Conservation (phyloP, 192 early-diverging fungal species). For the Cladochytrium replicatum region DNA sequence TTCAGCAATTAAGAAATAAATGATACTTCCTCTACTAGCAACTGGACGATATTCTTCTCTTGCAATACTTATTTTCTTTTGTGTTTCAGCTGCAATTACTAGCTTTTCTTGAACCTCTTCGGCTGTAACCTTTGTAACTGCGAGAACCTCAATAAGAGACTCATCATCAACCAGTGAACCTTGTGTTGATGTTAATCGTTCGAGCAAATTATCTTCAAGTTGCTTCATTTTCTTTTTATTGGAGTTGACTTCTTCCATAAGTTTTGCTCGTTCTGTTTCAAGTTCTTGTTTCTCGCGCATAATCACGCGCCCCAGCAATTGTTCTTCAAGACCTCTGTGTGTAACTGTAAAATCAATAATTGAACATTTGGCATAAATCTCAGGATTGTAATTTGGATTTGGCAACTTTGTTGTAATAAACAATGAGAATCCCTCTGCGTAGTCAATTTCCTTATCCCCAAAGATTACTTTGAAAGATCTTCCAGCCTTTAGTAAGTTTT, state of each 20-base stretch:
- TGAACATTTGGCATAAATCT: slow-evolving; percentile 54
- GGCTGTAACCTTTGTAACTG: slow-evolving; percentile 50
- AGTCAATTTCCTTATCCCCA: slow-evolving; percentile 58
- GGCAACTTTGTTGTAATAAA: slow-evolving; percentile 57
- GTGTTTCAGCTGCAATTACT: slow-evolving; percentile 51
- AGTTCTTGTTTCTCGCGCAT: slow-evolving; percentile 59
- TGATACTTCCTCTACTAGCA: slow-evolving; percentile 47
- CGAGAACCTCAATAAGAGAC: slow-evolving; percentile 57
- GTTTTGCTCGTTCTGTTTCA: slow-evolving; percentile 52
- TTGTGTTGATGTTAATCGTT: slow-evolving; percentile 54
- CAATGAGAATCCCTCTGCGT: slow-evolving; percentile 43
- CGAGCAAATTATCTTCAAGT: slow-evolving; percentile 55
- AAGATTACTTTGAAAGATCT: slow-evolving; percentile 49
- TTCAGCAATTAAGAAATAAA: slow-evolving; percentile 60
- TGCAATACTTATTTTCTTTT: slow-evolving; percentile 55
- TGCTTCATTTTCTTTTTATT: slow-evolving; percentile 63
- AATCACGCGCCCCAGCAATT: slow-evolving; percentile 54
- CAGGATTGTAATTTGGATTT: slow-evolving; percentile 56
- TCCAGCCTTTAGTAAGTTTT: slow-evolving; percentile 52
- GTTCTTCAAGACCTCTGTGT: slow-evolving; percentile 51
- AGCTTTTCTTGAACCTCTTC: slow-evolving; percentile 61
- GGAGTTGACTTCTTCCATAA: slow-evolving; percentile 53
- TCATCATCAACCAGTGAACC: slow-evolving; percentile 57
- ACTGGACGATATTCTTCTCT: slow-evolving; percentile 58
- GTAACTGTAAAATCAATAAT: slow-evolving; percentile 61